A percentile compares a stretch with the other conserved stretches of the same genome.
These are phyloP conservation scores for Calocera viscosa DNA, from an alignment of 768 basidiomycete genomes.

Conservation along the genomic window DNA sequence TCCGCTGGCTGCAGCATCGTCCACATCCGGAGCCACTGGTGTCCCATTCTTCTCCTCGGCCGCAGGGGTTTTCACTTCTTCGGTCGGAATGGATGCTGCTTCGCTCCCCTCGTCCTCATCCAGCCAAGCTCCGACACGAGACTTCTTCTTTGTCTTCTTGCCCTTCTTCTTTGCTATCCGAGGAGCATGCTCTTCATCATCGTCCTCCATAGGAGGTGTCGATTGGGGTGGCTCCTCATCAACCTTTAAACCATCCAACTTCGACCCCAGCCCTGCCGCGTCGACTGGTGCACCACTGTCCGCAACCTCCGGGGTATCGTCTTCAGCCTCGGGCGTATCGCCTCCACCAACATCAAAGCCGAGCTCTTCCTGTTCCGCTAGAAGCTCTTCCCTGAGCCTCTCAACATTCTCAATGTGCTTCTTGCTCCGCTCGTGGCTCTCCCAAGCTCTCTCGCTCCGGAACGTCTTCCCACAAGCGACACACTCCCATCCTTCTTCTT, in stretches of 20 bases:
- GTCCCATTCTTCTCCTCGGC: slow-evolving; percentile 21
- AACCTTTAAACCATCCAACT: slow-evolving; percentile 4
- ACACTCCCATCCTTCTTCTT: slow-evolving; percentile 78
- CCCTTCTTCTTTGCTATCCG: slow-evolving; percentile 8
- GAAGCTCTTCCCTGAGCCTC: slow-evolving; percentile 24
- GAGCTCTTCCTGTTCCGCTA: slow-evolving; percentile 9
- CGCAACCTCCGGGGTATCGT: background rate
- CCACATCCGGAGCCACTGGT: slow-evolving; percentile 15
- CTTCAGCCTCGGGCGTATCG: background rate
- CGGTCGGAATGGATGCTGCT: background rate
- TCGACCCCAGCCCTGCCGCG: background rate
- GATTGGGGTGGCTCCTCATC: background rate
- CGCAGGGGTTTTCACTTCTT: slow-evolving; percentile 14
- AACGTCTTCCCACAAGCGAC: slow-evolving; percentile 88
- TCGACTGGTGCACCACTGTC: background rate
- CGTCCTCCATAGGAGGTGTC: background rate
- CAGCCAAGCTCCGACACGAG: background rate
- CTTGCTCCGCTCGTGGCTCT: slow-evolving; percentile 89
- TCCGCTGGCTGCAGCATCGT: slow-evolving; percentile 10
- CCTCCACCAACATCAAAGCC: background rate
- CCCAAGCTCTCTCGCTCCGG: slow-evolving; percentile 85
- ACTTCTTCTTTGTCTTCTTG: slow-evolving; percentile 16
- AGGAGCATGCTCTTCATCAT: background rate
- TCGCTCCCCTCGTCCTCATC: slow-evolving; percentile 11
- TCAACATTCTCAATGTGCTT: slow-evolving; percentile 87